Evolutionary conservation across 2,329 filamentous ascomycete genomes (phyloP), one percentile per base, ranked within the genome.

Genomic region (Xylariaceae sp.): DNA sequence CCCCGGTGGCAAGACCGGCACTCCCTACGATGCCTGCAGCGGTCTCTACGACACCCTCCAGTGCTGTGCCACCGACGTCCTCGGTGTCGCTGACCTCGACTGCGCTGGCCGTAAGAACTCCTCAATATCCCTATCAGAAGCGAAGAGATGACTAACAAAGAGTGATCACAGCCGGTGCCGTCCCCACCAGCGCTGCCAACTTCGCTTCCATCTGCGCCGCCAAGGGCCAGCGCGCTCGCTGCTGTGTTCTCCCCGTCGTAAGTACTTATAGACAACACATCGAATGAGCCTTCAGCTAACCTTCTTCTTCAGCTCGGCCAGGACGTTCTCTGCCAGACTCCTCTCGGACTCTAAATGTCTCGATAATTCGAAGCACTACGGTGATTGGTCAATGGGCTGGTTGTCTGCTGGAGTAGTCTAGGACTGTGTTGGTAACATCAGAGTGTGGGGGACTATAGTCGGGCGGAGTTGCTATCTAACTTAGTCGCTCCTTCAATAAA

Each of bases 1-100:
- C 52, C 62, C 62, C 1, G 32, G 35, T 46, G 53, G 59, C 50
- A 54, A 50, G 39, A 42, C 18, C 11, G 53, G 45, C 6, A 39
- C 43, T 31, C 47, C 56, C 6, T 76, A 75, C 48, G 44, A 59
- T 9, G 65, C 75, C 39, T 77, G 75, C 67, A 59, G 60, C 38
- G 55, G 54, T 14, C 66, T 75, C 17, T 75, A 75, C 58, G 63
- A 61, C 56, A 70, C 58, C 31, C 60, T 76, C 3, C 74, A 78
- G 56, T 86, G 82, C 73, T 86, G 82, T 62, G 77, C 81, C 12
- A 82, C 80, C 31, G 78, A 85, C 54, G 73, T 85, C 36, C 74
- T 85, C 38, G 62, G 61, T 27, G 49, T 65, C n/a, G 61, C 60
- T 22, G 63, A 65, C 44, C 59, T 65, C 22, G 57, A 85, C 70